Evolutionary conservation across 2,329 filamentous ascomycete genomes (phyloP).

Genomic region (Didymella exigua): DNA sequence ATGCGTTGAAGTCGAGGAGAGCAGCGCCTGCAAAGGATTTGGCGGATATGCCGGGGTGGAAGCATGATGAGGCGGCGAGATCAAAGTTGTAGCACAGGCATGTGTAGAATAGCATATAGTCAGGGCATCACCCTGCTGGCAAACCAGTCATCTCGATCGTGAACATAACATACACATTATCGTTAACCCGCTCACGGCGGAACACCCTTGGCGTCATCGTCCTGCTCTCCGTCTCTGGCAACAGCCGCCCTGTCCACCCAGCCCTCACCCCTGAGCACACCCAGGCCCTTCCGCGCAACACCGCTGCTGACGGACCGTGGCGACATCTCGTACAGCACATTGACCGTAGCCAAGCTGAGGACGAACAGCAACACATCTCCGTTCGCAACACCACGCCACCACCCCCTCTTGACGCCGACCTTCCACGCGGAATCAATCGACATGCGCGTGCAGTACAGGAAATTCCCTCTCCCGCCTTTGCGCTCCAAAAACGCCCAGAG

Average conservation of each 20-base stretch:
- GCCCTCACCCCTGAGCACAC: conserved; percentile 76
- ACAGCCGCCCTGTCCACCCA: conserved; percentile 66
- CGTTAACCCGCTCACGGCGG: conserved; percentile 6
- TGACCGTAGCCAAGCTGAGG: conserved; percentile 75
- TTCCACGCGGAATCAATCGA: conserved; percentile 88
- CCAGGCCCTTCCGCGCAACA: conserved; percentile 72
- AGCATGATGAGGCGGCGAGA: conserved; percentile 20
- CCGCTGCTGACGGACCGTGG: conserved; percentile 70
- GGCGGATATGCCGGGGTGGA: conserved; percentile 55
- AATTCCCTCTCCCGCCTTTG: conserved; percentile 63
- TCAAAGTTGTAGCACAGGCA: neutral
- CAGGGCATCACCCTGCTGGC: neutral
- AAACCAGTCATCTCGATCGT: neutral
- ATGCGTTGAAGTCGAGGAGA: conserved; percentile 52
- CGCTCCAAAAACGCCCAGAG: conserved; percentile 82
- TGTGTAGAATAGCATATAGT: neutral
- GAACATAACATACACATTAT: conserved; percentile 1
- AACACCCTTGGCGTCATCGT: conserved; percentile 11
- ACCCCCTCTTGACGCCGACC: conserved; percentile 86
- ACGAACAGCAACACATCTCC: conserved; percentile 88
- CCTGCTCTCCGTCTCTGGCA: conserved; percentile 14
- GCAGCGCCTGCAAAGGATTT: conserved; percentile 52
- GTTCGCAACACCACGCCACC: conserved; percentile 82
- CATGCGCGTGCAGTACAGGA: conserved; percentile 78
- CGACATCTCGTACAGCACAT: conserved; percentile 75